Base-by-base conservation (phyloP, 2,329 filamentous ascomycete species). In the Mariannaea elegans region DNA sequence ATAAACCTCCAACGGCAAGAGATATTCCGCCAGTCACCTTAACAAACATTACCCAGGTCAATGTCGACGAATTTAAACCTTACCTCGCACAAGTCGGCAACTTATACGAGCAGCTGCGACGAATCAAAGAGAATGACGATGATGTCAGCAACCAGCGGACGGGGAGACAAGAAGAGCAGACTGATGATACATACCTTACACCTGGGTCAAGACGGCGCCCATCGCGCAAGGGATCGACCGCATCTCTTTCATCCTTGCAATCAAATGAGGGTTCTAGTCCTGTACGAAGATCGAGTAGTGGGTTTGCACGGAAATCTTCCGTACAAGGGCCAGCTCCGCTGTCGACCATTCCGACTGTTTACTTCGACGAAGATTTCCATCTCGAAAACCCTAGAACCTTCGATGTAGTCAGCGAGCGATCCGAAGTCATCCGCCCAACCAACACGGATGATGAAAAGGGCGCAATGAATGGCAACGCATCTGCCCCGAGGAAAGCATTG, bases 311-410 rank as follows among this genome's bases (percentile, higher is more conserved):
- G 69, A 87, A 89, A 65, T 83, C 42, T 4, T 29, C 83, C 38
- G 77, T 84, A 1, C 90, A 94, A 61, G 90, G 90, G 0, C 88
- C 91, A 2, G 93, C 95, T 1, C 95, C 94, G 0, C 75, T 99
- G 24, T 95, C 93, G 4, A 98, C 94, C 0, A 97, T 99, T 41
- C 95, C 95, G 0, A 86, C 81, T 47, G 92, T 99, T 10, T 99
- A 98, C 73, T 97, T 97, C 68, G 95, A 98, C 53, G 91, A 97
- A 31, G 89, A 93, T 68, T 99, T 99, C 68, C 94, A 93, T 70
- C 84, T 99, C 7, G 95, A 99, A 73, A 98, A 99, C 64, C 95
- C 95, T 0, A 87, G 95, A 49, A 98, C 91, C 0, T 99, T 99
- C 73, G 95, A 99, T 73, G 88, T 98, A 23, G 94, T 99, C 13